Conservation (phyloP, 2,329 filamentous ascomycete species). For the Botryosphaeria agaves region DNA sequence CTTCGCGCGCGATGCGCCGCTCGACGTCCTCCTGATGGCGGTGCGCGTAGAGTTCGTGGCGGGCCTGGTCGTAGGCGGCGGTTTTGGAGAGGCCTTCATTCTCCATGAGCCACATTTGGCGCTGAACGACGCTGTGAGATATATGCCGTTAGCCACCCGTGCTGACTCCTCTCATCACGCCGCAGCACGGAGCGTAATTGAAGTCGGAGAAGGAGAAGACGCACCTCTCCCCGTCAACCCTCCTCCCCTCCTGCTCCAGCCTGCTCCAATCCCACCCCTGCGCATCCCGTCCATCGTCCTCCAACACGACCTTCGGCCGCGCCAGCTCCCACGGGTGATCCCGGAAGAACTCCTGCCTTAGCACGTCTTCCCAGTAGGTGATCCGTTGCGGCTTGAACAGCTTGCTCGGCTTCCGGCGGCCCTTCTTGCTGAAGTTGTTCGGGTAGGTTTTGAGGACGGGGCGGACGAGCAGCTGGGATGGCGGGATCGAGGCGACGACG, state of each 20-base stretch:
- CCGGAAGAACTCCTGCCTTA: constrained; percentile 69
- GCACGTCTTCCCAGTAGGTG: constrained; percentile 63
- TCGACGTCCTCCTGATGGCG: constrained; percentile 72
- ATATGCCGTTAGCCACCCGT: neutral
- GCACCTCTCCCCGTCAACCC: constrained; percentile 71
- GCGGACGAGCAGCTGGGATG: constrained; percentile 41
- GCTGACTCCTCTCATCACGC: constrained; percentile 55
- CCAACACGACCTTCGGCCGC: constrained; percentile 67
- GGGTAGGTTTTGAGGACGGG: constrained; percentile 28
- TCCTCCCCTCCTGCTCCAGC: constrained; percentile 56
- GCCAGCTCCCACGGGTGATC: constrained; percentile 98
- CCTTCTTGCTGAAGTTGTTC: constrained; percentile 20
- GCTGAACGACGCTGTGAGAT: constrained; percentile 72
- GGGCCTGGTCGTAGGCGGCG: constrained; percentile 69
- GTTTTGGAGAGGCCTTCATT: constrained; percentile 32
- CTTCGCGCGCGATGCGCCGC: constrained; percentile 67
- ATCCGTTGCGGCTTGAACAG: constrained; percentile 56
- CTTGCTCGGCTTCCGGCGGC: constrained; percentile 46
- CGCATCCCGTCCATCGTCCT: constrained; percentile 69
- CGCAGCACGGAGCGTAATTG: neutral
- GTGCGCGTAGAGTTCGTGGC: constrained; percentile 77
- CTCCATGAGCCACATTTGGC: constrained; percentile 67
- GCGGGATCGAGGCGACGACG: constrained; percentile 38
- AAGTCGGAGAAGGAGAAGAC: constrained; percentile 8
- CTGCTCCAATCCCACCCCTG: constrained; percentile 65